Percentiles rank a stretch among this genome's conserved stretches.
phyloP scores from a whole-genome alignment of 1,139 yeast genomes.

The Taiozyma onychis region DNA sequence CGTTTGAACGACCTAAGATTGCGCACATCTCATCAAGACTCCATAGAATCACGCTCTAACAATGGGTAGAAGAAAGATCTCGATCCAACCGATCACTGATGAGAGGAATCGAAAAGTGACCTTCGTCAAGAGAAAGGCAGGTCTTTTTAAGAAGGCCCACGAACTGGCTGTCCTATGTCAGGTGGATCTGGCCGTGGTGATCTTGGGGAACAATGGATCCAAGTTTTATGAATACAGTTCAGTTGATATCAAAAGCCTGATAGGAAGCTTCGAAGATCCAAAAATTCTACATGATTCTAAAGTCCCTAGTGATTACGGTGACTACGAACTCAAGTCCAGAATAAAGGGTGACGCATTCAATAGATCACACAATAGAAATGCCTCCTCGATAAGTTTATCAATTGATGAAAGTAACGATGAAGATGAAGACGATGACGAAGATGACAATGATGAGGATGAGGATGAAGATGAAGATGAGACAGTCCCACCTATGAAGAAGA shows the following conservation, averaged over 20 bases:
- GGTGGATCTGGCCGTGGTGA: slow-evolving; percentile 87
- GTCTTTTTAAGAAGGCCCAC: slow-evolving; percentile 92
- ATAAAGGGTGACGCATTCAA: slow-evolving; percentile 8
- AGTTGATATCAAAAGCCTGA: slow-evolving; percentile 56
- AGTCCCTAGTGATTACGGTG: slow-evolving; percentile 55
- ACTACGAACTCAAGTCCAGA: slow-evolving; percentile 29
- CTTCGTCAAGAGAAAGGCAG: slow-evolving; percentile 91
- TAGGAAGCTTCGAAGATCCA: slow-evolving; percentile 44
- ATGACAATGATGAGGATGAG: slow-evolving; percentile 23
- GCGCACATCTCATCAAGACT: background rate
- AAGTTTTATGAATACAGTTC: slow-evolving; percentile 79
- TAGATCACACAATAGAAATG: slow-evolving; percentile 11
- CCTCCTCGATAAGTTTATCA: slow-evolving; percentile 14
- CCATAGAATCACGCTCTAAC: background rate
- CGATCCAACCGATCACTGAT: slow-evolving; percentile 84
- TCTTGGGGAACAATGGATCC: slow-evolving; percentile 73
- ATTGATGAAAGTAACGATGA: slow-evolving; percentile 22
- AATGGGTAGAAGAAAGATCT: slow-evolving; percentile 97
- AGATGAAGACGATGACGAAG: slow-evolving; percentile 23
- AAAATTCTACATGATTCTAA: slow-evolving; percentile 48
- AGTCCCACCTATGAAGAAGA: slow-evolving; percentile 9
- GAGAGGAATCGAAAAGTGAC: slow-evolving; percentile 88
- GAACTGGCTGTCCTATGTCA: slow-evolving; percentile 90
- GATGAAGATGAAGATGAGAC: slow-evolving; percentile 8
- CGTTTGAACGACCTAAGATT: background rate